Percentiles rank a stretch among this genome's conserved stretches.
These are phyloP conservation scores for Phallus indusiatus DNA, from an alignment of 768 basidiomycete species.

Conservation along the genomic window DNA sequence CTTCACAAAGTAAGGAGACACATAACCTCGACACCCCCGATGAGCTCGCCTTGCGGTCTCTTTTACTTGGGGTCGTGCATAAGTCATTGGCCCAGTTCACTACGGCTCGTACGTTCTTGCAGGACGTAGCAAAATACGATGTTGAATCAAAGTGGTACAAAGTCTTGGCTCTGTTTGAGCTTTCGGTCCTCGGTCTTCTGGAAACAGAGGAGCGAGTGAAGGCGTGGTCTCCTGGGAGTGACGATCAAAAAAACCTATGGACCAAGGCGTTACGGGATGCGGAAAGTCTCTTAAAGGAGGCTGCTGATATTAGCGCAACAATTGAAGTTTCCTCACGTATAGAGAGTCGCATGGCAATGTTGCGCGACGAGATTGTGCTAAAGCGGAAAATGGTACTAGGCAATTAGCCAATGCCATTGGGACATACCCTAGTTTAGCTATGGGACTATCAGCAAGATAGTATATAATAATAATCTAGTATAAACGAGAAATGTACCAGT, in stretches of 20 bases:
- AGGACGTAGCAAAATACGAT: slow-evolving; percentile 39
- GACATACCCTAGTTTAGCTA: background rate
- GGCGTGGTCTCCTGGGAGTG: background rate
- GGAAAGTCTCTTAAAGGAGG: slow-evolving; percentile 40
- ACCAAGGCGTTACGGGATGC: slow-evolving; percentile 36
- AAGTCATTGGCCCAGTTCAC: slow-evolving; percentile 42
- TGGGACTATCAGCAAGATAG: background rate
- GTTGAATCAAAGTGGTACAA: slow-evolving; percentile 48
- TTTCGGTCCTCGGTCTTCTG: slow-evolving; percentile 61
- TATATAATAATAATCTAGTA: background rate
- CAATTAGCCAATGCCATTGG: background rate
- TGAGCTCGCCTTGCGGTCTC: slow-evolving; percentile 57
- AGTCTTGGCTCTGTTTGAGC: slow-evolving; percentile 58
- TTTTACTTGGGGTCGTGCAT: slow-evolving; percentile 60
- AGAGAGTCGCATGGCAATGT: slow-evolving; percentile 60
- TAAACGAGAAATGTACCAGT: background rate
- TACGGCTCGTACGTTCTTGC: slow-evolving; percentile 38
- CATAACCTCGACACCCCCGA: slow-evolving; percentile 57
- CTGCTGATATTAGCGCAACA: slow-evolving; percentile 37
- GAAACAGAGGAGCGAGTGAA: slow-evolving; percentile 32
- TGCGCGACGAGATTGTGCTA: slow-evolving; percentile 56
- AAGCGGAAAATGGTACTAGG: slow-evolving; percentile 41
- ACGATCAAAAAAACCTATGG: slow-evolving; percentile 32
- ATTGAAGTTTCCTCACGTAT: slow-evolving; percentile 54
- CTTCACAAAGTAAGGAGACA: slow-evolving; percentile 5